phyloP scores from a whole-genome alignment of 2,329 filamentous ascomycete species.

The Calonectria hawksworthii region DNA sequence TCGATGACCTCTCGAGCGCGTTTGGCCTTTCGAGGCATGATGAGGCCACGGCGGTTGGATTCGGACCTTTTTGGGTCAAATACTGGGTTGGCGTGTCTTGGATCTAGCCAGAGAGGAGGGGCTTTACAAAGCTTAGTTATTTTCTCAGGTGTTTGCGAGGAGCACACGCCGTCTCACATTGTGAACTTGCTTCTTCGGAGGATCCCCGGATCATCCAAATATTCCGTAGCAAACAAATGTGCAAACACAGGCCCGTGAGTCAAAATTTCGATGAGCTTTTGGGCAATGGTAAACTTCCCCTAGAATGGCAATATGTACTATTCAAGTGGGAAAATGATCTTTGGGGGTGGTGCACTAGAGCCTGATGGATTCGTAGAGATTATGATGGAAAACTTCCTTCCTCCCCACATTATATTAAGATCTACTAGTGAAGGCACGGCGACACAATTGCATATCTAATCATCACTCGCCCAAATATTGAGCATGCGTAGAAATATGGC shows the following conservation, averaged over 20 bases:
- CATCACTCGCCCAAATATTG: neutral
- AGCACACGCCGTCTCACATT: neutral
- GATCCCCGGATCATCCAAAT: slow-evolving; percentile 10
- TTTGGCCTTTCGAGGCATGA: slow-evolving; percentile 49
- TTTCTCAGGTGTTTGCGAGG: neutral
- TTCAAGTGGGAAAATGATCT: neutral
- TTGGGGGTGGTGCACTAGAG: neutral
- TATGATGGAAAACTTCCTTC: neutral
- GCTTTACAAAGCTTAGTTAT: neutral
- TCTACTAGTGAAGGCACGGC: neutral
- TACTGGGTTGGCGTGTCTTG: neutral
- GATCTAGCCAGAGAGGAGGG: neutral
- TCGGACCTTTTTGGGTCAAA: neutral
- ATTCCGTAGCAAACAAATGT: neutral
- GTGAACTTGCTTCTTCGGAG: slow-evolving; percentile 14
- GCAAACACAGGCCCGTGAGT: neutral
- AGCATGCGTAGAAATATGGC: neutral
- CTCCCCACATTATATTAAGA: neutral
- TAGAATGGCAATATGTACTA: neutral
- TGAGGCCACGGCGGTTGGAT: neutral
- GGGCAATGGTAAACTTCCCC: neutral
- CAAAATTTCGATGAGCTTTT: neutral
- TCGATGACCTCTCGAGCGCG: slow-evolving; percentile 56
- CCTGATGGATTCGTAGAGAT: neutral
- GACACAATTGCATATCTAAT: neutral